Conservation (phyloP, 208 protist genomes). For the Wallacemonas sp. region DNA sequence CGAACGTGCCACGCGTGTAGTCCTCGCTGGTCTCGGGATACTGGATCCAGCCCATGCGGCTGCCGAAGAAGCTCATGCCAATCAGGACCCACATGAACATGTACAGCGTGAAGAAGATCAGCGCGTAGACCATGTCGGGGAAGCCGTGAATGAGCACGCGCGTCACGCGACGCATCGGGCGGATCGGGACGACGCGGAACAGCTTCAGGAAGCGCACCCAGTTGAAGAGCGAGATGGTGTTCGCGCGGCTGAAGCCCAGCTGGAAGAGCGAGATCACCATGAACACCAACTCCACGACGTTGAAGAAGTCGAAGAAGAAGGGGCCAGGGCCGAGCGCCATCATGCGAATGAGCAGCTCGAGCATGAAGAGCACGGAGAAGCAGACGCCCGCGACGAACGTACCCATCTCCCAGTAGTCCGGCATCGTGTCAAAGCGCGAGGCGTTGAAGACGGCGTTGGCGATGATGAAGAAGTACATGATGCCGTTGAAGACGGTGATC, state of each 20-base stretch:
- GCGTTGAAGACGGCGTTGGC: slow-evolving; percentile 90
- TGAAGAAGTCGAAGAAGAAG: slow-evolving; percentile 78
- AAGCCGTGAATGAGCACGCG: slow-evolving; percentile 82
- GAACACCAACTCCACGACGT: slow-evolving; percentile 71
- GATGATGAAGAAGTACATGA: slow-evolving; percentile 82
- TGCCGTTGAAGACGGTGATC: slow-evolving; percentile 69
- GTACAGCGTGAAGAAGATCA: slow-evolving; percentile 89
- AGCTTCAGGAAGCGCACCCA: slow-evolving; percentile 82
- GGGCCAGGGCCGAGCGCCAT: slow-evolving; percentile 76
- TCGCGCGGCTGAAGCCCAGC: slow-evolving; percentile 82
- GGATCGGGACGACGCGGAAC: slow-evolving; percentile 62
- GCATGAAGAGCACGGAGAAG: slow-evolving; percentile 83
- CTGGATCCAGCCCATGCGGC: slow-evolving; percentile 59
- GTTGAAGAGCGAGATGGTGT: slow-evolving; percentile 88
- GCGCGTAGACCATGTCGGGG: slow-evolving; percentile 80
- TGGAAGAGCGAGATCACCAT: slow-evolving; percentile 87
- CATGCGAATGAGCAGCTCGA: slow-evolving; percentile 84
- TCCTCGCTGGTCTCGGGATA: slow-evolving; percentile 43
- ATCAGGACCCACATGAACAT: slow-evolving; percentile 92
- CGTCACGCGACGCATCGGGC: slow-evolving; percentile 64
- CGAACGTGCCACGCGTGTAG: slow-evolving; percentile 70
- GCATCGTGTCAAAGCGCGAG: slow-evolving; percentile 77
- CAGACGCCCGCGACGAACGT: slow-evolving; percentile 67
- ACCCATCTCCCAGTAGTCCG: slow-evolving; percentile 77
- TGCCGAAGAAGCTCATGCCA: slow-evolving; percentile 93